phyloP scores from a whole-genome alignment of 1,284 basidiomycete species.

The Leccinum fallax region DNA sequence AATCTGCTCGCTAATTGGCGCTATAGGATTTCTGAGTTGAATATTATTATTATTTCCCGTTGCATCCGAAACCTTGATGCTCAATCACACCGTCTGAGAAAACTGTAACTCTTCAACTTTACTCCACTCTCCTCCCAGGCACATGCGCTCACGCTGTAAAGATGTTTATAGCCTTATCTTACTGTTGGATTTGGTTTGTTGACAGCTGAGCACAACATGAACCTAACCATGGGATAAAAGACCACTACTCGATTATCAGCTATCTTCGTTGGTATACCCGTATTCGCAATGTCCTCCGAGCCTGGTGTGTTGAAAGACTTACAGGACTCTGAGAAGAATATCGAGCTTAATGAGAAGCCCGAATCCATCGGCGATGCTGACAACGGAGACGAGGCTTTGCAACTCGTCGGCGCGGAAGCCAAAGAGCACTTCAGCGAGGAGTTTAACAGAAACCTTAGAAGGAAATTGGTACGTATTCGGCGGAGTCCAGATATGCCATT shows the following conservation, averaged over 20 bases:
- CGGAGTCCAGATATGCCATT: not conserved
- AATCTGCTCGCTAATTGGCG: too few relatives aligned
- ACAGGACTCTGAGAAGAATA: conserved; percentile 14
- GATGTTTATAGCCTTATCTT: conserved; percentile 23
- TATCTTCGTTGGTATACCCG: conserved; percentile 2
- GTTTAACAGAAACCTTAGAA: conserved; percentile 55
- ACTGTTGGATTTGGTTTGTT: conserved; percentile 2
- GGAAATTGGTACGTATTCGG: conserved; percentile 55
- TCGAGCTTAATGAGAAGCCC: conserved; percentile 18
- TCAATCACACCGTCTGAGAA: conserved; percentile 11
- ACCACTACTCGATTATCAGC: not conserved
- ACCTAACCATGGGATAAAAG: conserved; percentile 17
- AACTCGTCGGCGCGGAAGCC: conserved; percentile 56
- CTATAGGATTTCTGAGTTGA: too few relatives aligned
- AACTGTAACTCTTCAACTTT: conserved; percentile 2
- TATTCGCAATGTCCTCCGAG: conserved; percentile 23
- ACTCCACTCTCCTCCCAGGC: not conserved
- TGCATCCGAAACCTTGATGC: conserved; percentile 4
- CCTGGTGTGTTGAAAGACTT: conserved; percentile 7
- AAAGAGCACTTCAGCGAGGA: conserved; percentile 59
- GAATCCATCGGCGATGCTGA: conserved; percentile 34
- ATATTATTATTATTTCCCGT: conserved; percentile 3
- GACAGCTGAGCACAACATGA: not conserved
- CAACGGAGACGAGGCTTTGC: conserved; percentile 60
- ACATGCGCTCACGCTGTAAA: conserved; percentile 11